These are phyloP conservation scores for Cryomyces antarcticus DNA, from an alignment of 495 filamentous ascomycete species.

Conservation along the genomic window DNA sequence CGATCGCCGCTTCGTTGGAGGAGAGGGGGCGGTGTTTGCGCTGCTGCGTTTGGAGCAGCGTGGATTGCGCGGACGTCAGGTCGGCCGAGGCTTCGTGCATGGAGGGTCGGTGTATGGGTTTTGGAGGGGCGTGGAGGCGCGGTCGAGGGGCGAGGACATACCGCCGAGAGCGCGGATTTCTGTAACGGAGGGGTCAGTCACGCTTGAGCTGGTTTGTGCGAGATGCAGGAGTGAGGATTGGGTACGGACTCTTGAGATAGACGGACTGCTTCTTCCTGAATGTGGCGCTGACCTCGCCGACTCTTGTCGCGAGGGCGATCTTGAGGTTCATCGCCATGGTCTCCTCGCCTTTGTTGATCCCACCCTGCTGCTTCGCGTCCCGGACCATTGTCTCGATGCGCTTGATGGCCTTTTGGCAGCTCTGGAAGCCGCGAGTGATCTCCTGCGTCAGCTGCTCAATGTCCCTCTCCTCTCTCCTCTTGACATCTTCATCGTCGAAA, in stretches of 20 bases:
- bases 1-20: conserved; percentile 67
- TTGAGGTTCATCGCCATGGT: conserved; percentile 93
- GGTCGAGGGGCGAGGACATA: conserved; percentile 37
- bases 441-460: conserved; percentile 82
- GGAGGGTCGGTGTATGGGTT: conserved; percentile 54
- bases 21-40: conserved; percentile 42
- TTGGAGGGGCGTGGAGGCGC: conserved; percentile 40
- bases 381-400: conserved; percentile 68
- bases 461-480: conserved; percentile 60
- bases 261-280: conserved; percentile 95
- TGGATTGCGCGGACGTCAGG: conserved; percentile 75
- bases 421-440: conserved; percentile 74
- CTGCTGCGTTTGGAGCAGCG: conserved; percentile 52
- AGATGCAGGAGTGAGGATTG: neutral
- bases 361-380: conserved; percentile 45
- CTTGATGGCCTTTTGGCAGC: conserved; percentile 73
- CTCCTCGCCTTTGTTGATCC: conserved; percentile 63
- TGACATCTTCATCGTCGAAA: conserved; percentile 84
- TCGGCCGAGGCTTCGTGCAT: conserved; percentile 80
- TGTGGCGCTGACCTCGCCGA: conserved; percentile 78
- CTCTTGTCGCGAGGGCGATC: conserved; percentile 64
- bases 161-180: conserved; percentile 68
- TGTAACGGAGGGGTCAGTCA: conserved; percentile 14
- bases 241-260: conserved; percentile 67
- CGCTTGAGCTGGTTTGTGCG: neutral